Evolutionary conservation across 1,284 basidiomycete species (phyloP).

Genomic region (Tilletia indica): DNA sequence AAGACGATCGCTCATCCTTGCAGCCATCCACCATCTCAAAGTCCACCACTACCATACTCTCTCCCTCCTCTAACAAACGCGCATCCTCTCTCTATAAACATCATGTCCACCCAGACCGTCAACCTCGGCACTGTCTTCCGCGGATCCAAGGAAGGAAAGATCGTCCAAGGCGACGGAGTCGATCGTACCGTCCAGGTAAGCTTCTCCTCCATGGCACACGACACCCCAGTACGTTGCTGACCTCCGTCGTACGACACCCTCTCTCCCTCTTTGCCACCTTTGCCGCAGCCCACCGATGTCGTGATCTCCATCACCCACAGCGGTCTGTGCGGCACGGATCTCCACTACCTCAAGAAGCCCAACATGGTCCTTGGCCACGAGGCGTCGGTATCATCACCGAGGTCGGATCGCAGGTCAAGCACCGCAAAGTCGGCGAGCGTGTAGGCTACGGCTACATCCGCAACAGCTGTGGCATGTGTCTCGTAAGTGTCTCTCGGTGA

Average conservation of each 20-base stretch:
- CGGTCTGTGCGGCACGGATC: constrained; percentile 50
- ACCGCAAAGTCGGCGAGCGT: constrained; percentile 45
- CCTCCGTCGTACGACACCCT: too few relatives aligned
- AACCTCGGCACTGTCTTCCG: constrained; percentile 48
- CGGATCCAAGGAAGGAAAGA: constrained; percentile 44
- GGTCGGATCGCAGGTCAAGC: constrained; percentile 38
- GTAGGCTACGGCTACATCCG: constrained; percentile 54
- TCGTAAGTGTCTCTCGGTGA: constrained; percentile 1
- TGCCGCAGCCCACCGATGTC: constrained; percentile 31
- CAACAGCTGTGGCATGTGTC: constrained; percentile 42
- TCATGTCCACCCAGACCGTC: constrained; percentile 10
- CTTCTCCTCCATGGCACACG: background rate
- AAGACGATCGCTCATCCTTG: background rate
- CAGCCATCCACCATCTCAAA: background rate
- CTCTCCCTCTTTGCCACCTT: background rate
- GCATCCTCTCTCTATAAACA: background rate
- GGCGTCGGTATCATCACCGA: constrained; percentile 49
- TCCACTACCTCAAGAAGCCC: constrained; percentile 21
- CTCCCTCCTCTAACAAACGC: background rate
- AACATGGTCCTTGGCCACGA: constrained; percentile 56
- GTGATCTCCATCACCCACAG: constrained; percentile 51
- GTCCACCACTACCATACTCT: background rate
- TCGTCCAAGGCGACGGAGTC: constrained; percentile 38
- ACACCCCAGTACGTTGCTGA: background rate
- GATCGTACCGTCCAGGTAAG: background rate